Base-by-base conservation (phyloP, 352 stramenopile genomes). In the Pelagophyceae sp. region DNA sequence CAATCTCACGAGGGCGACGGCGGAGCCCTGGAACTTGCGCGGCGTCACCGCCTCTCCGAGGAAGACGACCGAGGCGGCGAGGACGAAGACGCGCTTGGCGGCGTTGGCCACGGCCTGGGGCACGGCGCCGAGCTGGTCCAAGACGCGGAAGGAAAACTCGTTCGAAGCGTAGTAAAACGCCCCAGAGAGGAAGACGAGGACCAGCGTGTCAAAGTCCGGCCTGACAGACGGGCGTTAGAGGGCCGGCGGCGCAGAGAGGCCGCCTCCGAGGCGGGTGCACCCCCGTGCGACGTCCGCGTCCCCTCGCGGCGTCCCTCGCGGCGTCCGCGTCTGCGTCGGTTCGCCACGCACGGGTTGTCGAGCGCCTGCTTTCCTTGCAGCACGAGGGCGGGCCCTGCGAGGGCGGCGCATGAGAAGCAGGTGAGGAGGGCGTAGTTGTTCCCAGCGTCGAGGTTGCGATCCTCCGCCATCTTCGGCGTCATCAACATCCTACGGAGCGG, bases 101-200 rank as follows among this genome's bases (percentile, higher is more conserved):
- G 67, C 33, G 38, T 74, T 74, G 17, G 67, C 67, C 15, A 74
- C 67, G 67, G 67, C 67, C 67, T 74, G 67, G 67, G 35, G 33
- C 11, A 74, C 67, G 33, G 67, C 35, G 11, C 38, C 67, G 5
- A 74, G 38, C 15, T 60, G 33, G 67, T 58, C 67, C 15, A 74
- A n/a, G 35, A 74, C 67, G 0, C 33, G 67, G n/a, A 74, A 74
- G 0, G 67, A 74, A n/a, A 74, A 74, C 67, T 74, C 67, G 67
- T 74, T 74, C 6, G 67, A 74, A 37, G 31, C 17, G 67, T 74
- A 74, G 67, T 74, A 74, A 19, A 58, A 27, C 25, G 67, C 67
- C 25, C 67, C 67, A 23, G 35, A 31, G 6, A 31, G 33, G 61
- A 38, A 35, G 61, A 63, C 27, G 54, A 31, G 15, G 11, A 29